A percentile compares a stretch with the other conserved stretches of the same genome.
Evolutionary conservation across 2,329 filamentous ascomycete genomes (phyloP).

Genomic region (Davidsoniella virescens): DNA sequence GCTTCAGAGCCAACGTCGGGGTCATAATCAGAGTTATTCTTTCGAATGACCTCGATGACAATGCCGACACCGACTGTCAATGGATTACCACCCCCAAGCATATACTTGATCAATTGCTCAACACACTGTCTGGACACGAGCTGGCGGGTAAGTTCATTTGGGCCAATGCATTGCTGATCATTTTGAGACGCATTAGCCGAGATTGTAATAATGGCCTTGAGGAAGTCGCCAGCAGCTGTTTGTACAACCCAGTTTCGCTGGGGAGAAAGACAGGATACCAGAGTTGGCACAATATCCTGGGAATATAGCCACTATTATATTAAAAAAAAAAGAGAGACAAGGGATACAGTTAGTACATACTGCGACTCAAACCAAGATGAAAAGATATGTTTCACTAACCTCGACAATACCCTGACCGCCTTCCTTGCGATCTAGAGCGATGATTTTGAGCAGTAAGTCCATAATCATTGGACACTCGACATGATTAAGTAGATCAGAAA

Average conservation of each 20-base stretch:
- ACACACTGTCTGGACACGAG: constrained; percentile 77
- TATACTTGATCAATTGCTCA: constrained; percentile 70
- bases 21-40: constrained; percentile 99
- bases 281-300: constrained; percentile 69
- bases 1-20: constrained; percentile 74
- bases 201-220: constrained; percentile 98
- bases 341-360: background rate
- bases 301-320: constrained; percentile 77
- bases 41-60: constrained; percentile 94
- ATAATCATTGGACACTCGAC: constrained; percentile 97
- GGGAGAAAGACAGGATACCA: constrained; percentile 74
- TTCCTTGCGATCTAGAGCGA: constrained; percentile 85
- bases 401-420: constrained; percentile 87
- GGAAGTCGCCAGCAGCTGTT: constrained; percentile 89
- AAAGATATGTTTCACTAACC: constrained; percentile 32
- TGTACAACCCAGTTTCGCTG: constrained; percentile 81
- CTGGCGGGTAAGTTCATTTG: constrained; percentile 89
- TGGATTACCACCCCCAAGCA: constrained; percentile 86
- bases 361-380: background rate
- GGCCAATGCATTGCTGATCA: constrained; percentile 96
- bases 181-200: constrained; percentile 96
- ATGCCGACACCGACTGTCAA: constrained; percentile 93
- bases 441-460: constrained; percentile 92
- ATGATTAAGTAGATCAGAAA: constrained; percentile 75
- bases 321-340: background rate